Percentiles rank a stretch among this genome's conserved stretches.
Evolutionary conservation across 805 yeast genomes (phyloP).

Genomic region (Blastobotrys chiropterorum): DNA sequence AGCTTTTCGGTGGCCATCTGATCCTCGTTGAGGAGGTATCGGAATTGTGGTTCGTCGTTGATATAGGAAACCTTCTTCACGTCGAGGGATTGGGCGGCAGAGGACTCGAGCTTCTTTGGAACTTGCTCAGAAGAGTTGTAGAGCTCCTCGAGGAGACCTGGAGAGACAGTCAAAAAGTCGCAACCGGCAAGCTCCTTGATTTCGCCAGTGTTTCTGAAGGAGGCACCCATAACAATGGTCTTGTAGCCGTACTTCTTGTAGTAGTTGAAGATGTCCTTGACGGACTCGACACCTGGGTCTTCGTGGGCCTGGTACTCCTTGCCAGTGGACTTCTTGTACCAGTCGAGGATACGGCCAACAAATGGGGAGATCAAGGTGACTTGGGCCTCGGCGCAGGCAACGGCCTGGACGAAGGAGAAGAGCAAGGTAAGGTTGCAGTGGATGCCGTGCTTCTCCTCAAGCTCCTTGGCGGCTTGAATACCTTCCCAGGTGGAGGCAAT

Average conservation of each 20-base stretch:
- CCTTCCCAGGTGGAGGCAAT: conserved; percentile 99
- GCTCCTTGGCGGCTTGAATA: conserved; percentile 95
- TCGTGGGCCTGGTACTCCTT: conserved; percentile 69
- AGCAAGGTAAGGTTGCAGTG: conserved; percentile 94
- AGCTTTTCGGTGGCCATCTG: conserved; percentile 98
- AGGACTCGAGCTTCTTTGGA: conserved; percentile 74
- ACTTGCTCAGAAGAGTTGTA: conserved; percentile 69
- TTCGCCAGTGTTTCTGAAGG: conserved; percentile 96
- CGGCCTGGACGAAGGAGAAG: conserved; percentile 96
- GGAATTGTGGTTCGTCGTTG: conserved; percentile 83
- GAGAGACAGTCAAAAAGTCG: conserved; percentile 93
- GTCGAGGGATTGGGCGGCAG: conserved; percentile 48
- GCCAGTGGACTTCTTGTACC: conserved; percentile 94
- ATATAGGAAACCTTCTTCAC: conserved; percentile 70
- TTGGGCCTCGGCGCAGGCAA: conserved; percentile 97
- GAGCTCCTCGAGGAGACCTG: conserved; percentile 84
- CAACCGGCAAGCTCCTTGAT: conserved; percentile 95
- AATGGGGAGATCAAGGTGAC: conserved; percentile 97
- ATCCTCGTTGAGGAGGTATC: conserved; percentile 88
- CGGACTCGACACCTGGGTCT: conserved; percentile 96
- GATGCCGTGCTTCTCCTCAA: conserved; percentile 83
- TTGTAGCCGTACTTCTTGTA: conserved; percentile 95
- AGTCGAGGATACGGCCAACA: conserved; percentile 98
- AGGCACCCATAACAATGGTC: conserved; percentile 99
- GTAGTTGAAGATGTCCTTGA: conserved; percentile 86